Evolutionary conservation across 257 asterid genomes (phyloP), one percentile per base, ranked within the genome.

Genomic region (Pogostemon cablin): DNA sequence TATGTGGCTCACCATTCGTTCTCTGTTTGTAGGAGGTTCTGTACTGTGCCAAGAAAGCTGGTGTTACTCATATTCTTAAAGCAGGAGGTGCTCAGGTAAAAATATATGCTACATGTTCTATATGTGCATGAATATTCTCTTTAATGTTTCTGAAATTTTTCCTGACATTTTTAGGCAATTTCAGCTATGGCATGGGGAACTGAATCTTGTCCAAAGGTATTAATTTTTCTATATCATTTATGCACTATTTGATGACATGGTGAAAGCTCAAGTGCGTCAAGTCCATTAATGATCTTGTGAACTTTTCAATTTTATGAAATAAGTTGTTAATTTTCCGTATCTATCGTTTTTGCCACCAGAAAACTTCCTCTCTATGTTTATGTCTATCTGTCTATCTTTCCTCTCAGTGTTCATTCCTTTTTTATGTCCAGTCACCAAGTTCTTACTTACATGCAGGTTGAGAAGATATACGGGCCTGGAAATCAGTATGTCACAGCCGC

Each of bases 101-200:
- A 54, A 41, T 49, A 52, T 65, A 8, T n/a, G 4, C 4, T 52
- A 8, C 54, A 10, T 40, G 43, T 60, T 69, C 20, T 55, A 68
- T 68, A 32, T 64, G 34, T 52, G 48, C 11, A 41, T 44, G 72
- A 72, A 62, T 32, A 49, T 25, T 58, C 49, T 65, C 35, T 67
- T 12, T 74, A 34, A 55, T 34, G 34, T 35, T 72, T 5, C 69
- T 67, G 46, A 76, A 64, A 39, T 4, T 12, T 46, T 74, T 65
- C 63, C 17, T 7, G 41, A 25, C 12, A 66, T 70, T 75, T 61
- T 2, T 81, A 93, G 97, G 98, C 99, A 72, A 89, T 93, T 80
- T 87, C 96, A 75, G 99, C 97, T 35, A 91, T 93, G 97, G 98
- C 98, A 40, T 93, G 98, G 98, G 98, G 98, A 69, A 93, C 96